A percentile compares a stretch with the other conserved stretches of the same genome.
phyloP scores from a whole-genome alignment of 2,329 filamentous ascomycete species.

The Phaeophleospora eucalypticola region DNA sequence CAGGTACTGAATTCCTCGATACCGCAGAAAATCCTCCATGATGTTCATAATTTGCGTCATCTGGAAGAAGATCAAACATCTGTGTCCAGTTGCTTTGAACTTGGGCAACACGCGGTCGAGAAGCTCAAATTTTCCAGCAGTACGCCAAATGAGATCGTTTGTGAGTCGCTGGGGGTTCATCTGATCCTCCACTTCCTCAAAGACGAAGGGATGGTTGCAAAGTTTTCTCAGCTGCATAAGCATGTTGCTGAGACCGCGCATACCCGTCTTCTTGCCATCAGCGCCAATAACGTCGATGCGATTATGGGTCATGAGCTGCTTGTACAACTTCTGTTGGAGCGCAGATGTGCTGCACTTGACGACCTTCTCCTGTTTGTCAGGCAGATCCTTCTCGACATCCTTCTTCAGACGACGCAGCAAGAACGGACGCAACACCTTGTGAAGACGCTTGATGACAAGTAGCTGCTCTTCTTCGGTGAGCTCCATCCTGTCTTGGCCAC shows the following conservation, averaged over 20 bases:
- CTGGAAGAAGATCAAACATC: slow-evolving; percentile 99
- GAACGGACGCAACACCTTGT: slow-evolving; percentile 97
- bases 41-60: slow-evolving; percentile 99
- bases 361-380: slow-evolving; percentile 98
- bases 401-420: slow-evolving; percentile 97
- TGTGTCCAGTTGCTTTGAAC: slow-evolving; percentile 84
- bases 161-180: slow-evolving; percentile 88
- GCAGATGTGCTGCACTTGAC: slow-evolving; percentile 99
- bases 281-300: slow-evolving; percentile 90
- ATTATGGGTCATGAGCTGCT: slow-evolving; percentile 95
- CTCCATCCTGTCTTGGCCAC: slow-evolving; percentile 97
- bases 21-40: slow-evolving; percentile 95
- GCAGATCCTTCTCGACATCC: slow-evolving; percentile 97
- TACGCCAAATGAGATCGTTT: slow-evolving; percentile 93
- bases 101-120: slow-evolving; percentile 90
- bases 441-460: slow-evolving; percentile 93
- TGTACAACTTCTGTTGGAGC: slow-evolving; percentile 88
- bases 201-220: slow-evolving; percentile 98
- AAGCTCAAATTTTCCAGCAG: slow-evolving; percentile 93
- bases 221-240: slow-evolving; percentile 98
- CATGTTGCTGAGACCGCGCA: slow-evolving; percentile 97
- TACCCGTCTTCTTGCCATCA: slow-evolving; percentile 90
- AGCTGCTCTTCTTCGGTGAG: slow-evolving; percentile 99
- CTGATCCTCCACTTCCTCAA: slow-evolving; percentile 94
- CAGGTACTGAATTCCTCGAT: slow-evolving; percentile 77